Base-by-base conservation (phyloP, 2,329 filamentous ascomycete species). In the Aspergillus sp. region DNA sequence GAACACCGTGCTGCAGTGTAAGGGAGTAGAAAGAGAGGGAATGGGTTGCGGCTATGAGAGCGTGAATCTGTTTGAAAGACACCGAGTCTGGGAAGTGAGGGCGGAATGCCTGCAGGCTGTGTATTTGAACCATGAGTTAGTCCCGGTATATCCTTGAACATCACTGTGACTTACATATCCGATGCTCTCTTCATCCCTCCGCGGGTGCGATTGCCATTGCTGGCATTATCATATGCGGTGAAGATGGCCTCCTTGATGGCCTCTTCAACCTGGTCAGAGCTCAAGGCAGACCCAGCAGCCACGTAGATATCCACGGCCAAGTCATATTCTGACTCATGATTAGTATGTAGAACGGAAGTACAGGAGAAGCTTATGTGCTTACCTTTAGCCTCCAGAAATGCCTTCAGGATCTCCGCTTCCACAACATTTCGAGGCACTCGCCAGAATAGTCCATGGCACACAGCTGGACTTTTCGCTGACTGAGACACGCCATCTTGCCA, bases 21-120 rank as follows among this genome's bases (percentile, higher is more conserved):
- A 87, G 71, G 1, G 82, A 83, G 64, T 87, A 87, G 61, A 84
- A 87, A 1, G 84, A 87, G 55, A 87, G 69, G 16, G 83, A 75
- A 62, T 87, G 84, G 1, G 84, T 87, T 14, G 84, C 84, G 45
- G 79, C 72, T 36, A 87, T 77, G 23, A 87, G 72, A 23, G 82
- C 77, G 17, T 75, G 71, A 21, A 77, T 76, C 47, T 81, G 75
- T 32, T 68, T 67, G 45, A 79, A 66, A 11, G 64, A 57, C 14
- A 56, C 52, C 7, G 76, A 76, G 4, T 69, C 58, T 3, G 73
- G 66, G 54, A 78, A 77, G 49, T 71, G 66, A 17, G 71, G 61
- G 38, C 67, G 62, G 55, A 79, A 79, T 20, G 73, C 63, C 63
- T 73, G 68, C 47, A 79, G 58, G 42, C 73, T 76, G 49, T 44